Conservation (phyloP, 345 rosid genomes). For the Laguncularia racemosa region DNA sequence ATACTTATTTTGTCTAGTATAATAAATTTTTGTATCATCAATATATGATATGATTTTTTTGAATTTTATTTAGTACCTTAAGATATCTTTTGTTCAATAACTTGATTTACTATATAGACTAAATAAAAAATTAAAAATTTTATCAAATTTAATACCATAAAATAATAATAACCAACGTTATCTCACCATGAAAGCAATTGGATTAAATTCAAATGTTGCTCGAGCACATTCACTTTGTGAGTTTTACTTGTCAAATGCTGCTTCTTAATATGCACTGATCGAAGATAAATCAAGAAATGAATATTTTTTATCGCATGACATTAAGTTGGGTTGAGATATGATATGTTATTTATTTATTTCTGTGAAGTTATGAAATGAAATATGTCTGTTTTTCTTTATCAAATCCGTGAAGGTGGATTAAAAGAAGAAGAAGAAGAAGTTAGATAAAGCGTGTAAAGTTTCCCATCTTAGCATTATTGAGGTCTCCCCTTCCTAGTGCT, state of each 20-base stretch:
- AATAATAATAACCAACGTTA: too few species aligned
- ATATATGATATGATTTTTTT: too few species aligned
- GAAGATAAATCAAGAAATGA: constrained; percentile 37
- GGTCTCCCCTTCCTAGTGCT: constrained; percentile 13
- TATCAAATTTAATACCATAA: too few species aligned
- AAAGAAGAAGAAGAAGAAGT: constrained; percentile 6
- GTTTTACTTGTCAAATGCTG: constrained; percentile 26
- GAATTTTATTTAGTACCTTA: too few species aligned
- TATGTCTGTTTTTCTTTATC: constrained; percentile 56
- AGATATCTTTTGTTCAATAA: too few species aligned
- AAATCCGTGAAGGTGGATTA: constrained; percentile 4
- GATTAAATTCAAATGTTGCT: constrained; percentile 18
- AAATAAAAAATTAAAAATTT: too few species aligned
- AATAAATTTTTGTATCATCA: too few species aligned
- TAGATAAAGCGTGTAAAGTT: constrained; percentile 15
- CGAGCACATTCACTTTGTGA: constrained; percentile 6
- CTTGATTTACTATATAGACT: too few species aligned
- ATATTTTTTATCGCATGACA: constrained; percentile 63
- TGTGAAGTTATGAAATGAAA: constrained; percentile 32
- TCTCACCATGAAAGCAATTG: constrained; percentile 17
- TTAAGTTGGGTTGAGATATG: constrained; percentile 50
- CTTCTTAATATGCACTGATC: constrained; percentile 34
- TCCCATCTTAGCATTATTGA: not conserved
- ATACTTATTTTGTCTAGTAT: too few species aligned
- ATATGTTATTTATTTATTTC: constrained; percentile 25